Base-by-base conservation (phyloP, 2,329 filamentous ascomycete species). In the Xylariomycetidae sp. region DNA sequence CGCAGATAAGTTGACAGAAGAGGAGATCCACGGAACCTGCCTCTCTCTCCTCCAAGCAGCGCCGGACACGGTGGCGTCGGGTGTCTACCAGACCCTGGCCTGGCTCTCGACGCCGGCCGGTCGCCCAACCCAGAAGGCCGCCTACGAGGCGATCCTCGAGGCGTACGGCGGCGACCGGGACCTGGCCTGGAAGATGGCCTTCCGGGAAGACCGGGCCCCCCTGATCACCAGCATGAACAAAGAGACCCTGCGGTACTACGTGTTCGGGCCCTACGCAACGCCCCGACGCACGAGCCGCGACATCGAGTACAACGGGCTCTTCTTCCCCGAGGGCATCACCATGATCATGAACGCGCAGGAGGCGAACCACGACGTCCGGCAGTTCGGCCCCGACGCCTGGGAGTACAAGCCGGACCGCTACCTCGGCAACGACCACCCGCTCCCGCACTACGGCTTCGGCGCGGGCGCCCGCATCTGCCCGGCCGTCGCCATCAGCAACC, bases 331-430 rank as follows among this genome's bases (percentile, higher is more conserved):
- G 23, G 48, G 48, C 7, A 45, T 40, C 18, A 45, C 48, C 4
- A 39, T 51, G 32, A 44, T 49, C 29, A 45, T 51, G 46, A 51
- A 49, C 33, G 48, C 46, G 10, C 48, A 51, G 22, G 36, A 42
- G 26, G 48, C 39, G 9, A 48, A 49, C 32, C 48, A 45, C 31
- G 48, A 49, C 37, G 20, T 12, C 13, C 34, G 28, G 8, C 38
- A 45, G 26, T 50, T 45, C 34, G 48, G 48, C 18, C 31, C 41
- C 4, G 44, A 48, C 30, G 45, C 47, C 15, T 36, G 28, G 30
- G 18, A 19, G 13, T 51, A 48, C 37, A 40, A 42, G 16, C 47
- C 48, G 6, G 36, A 40, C 9, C 34, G 46, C n/a, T 51, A 41
- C 25, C 14, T 51, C 16, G 34, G 33, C 10, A 41, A 42, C 18